A percentile compares a stretch with the other conserved stretches of the same genome.
Conservation (phyloP, 2,329 filamentous ascomycete genomes). For the Botrytis medusae region DNA sequence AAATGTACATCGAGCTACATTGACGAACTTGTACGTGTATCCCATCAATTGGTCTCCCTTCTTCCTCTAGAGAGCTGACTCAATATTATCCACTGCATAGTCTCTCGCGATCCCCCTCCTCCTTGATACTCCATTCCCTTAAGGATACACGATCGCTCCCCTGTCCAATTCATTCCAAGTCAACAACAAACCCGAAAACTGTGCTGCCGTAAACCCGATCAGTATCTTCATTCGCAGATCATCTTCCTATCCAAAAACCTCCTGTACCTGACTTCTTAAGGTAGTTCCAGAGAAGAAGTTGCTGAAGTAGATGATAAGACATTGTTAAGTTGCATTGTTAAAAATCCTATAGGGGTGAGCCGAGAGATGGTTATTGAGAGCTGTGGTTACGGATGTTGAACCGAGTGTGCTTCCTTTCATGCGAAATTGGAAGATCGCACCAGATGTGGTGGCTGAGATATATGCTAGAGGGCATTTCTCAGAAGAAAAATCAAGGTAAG, state of each 20-base stretch:
- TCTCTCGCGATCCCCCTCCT: neutral
- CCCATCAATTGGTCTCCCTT: neutral
- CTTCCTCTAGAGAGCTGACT: neutral
- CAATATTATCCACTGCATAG: neutral
- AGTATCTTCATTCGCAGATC: neutral
- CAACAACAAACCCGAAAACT: neutral
- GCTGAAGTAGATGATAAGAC: neutral
- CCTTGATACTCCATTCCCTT: neutral
- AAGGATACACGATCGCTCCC: neutral
- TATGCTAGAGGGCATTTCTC: neutral
- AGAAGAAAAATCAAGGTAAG: neutral
- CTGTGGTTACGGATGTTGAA: neutral
- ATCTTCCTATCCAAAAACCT: neutral
- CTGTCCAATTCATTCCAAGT: neutral
- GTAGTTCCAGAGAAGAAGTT: neutral
- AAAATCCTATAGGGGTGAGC: neutral
- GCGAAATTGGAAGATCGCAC: neutral
- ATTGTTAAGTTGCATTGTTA: neutral
- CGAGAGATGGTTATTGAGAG: neutral
- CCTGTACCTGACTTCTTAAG: neutral
- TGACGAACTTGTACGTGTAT: neutral
- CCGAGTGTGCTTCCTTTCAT: neutral
- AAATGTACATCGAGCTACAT: neutral
- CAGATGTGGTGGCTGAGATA: neutral
- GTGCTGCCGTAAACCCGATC: neutral